These are phyloP conservation scores for Myriosclerotinia curreyana DNA, from an alignment of 2,329 filamentous ascomycete genomes.

Conservation along the genomic window DNA sequence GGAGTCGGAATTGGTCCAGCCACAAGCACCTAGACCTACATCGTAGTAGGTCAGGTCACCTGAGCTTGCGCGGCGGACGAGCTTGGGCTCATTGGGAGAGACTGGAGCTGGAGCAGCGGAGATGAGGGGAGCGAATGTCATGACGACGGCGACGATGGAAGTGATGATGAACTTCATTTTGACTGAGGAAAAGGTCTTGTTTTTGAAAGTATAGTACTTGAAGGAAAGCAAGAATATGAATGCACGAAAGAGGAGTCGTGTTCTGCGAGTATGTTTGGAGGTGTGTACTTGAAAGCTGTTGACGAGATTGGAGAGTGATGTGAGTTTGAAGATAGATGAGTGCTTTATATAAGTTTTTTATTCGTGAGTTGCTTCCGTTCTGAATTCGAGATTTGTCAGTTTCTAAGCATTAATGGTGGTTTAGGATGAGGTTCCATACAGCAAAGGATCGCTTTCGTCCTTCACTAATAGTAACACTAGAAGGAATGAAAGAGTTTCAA, in stretches of 20 bases:
- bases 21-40: conserved; percentile 67
- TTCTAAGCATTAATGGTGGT: background rate
- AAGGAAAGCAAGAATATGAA: background rate
- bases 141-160: background rate
- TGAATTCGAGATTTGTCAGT: background rate
- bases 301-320: background rate
- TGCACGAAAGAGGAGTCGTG: conserved; percentile 5
- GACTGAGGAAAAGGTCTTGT: background rate
- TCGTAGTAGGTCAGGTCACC: conserved; percentile 76
- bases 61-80: conserved; percentile 30
- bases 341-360: background rate
- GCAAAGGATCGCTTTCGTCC: background rate
- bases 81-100: conserved; percentile 14
- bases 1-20: conserved; percentile 53
- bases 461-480: background rate
- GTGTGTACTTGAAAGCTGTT: conserved; percentile 3
- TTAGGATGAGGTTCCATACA: background rate
- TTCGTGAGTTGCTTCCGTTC: background rate
- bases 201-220: background rate
- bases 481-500: background rate
- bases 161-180: conserved; percentile 19
- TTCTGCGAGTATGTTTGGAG: background rate
- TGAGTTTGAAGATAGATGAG: background rate
- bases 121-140: conserved; percentile 19
- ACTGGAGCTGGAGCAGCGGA: conserved; percentile 15